These are phyloP conservation scores for Infundibulicybe gibba DNA, from an alignment of 768 basidiomycete genomes.

Conservation along the genomic window DNA sequence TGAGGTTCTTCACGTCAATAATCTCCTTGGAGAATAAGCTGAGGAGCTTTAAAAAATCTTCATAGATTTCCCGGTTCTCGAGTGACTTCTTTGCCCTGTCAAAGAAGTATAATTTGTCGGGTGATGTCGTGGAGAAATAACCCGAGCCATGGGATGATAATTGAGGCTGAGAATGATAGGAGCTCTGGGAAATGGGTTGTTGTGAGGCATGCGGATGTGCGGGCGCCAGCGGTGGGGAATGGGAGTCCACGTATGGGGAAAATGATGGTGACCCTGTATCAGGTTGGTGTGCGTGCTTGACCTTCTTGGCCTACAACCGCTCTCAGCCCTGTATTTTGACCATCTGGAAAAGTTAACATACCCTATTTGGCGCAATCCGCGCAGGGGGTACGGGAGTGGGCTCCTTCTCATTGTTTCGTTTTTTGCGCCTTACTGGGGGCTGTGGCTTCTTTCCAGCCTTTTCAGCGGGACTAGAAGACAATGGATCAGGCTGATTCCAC, in stretches of 20 bases:
- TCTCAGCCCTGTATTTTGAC: conserved; percentile 2
- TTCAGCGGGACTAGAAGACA: conserved; percentile 32
- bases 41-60: conserved; percentile 93
- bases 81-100: conserved; percentile 84
- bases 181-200: conserved; percentile 11
- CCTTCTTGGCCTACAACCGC: conserved; percentile 50
- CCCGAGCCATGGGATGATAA: conserved; percentile 22
- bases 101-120: conserved; percentile 89
- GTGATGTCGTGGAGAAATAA: conserved; percentile 32
- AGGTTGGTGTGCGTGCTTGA: conserved; percentile 58
- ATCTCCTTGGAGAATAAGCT: conserved; percentile 90
- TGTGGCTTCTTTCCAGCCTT: conserved; percentile 40
- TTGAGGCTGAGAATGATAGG: conserved; percentile 18
- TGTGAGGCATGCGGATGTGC: conserved; percentile 22
- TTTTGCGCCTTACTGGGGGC: conserved; percentile 52
- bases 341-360: conserved; percentile 25
- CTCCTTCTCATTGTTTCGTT: conserved; percentile 66
- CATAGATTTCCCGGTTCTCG: conserved; percentile 74
- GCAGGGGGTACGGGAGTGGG: conserved; percentile 52
- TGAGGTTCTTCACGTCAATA: conserved; percentile 78
- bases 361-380: conserved; percentile 46
- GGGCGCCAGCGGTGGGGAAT: conserved; percentile 36
- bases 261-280: conserved; percentile 56
- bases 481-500: conserved; percentile 37
- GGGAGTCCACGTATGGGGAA: conserved; percentile 40